Base-by-base conservation (phyloP, 2,329 filamentous ascomycete genomes). In the Curvularia sp. region DNA sequence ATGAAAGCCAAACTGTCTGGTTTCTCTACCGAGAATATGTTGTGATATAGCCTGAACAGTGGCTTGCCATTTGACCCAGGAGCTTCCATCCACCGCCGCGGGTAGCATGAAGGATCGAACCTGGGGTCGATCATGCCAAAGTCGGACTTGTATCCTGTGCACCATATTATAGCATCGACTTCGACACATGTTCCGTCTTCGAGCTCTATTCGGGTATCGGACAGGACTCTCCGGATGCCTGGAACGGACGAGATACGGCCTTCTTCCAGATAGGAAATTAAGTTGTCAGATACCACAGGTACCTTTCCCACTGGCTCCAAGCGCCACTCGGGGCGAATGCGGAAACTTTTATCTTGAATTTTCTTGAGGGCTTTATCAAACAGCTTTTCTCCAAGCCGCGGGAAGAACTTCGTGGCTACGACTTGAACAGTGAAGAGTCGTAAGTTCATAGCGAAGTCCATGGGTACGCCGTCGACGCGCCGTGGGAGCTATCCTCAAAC, bases 1-100 rank as follows among this genome's bases (percentile, higher is more conserved):
- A 58, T 13, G 50, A 82, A 78, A 0, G 80, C 83, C 4, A 84
- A 72, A 8, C 78, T 80, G 9, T 80, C 72, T 3, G 81, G 79
- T 24, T 79, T 67, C 24, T 75, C 67, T 0, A 80, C 72, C 1
- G 81, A 80, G 60, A 84, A 81, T 4, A 83, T 63, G 62, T 82
- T 81, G 39, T 78, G 76, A 53, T 79, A 83, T 1, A 83, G 68
- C 0, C 75, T 64, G 3, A 77, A 71, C 0, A 80, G 72, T 0
- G 72, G 10, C 62, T 74, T 64, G 57, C 74, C 61, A 56, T 72
- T 54, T 38, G 72, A 60, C 46, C 70, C 62, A 31, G 66, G 60
- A 46, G 50, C 61, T 9, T 56, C 58, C 28, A 49, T 38, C 67
- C 66, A 71, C 43, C 33, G 22, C 44, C 48, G 53, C 26, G 64